A percentile compares a stretch with the other conserved stretches of the same genome.
These are phyloP conservation scores for Funneliformis caledonium DNA, from an alignment of 371 early-diverging fungal species.

Conservation along the genomic window DNA sequence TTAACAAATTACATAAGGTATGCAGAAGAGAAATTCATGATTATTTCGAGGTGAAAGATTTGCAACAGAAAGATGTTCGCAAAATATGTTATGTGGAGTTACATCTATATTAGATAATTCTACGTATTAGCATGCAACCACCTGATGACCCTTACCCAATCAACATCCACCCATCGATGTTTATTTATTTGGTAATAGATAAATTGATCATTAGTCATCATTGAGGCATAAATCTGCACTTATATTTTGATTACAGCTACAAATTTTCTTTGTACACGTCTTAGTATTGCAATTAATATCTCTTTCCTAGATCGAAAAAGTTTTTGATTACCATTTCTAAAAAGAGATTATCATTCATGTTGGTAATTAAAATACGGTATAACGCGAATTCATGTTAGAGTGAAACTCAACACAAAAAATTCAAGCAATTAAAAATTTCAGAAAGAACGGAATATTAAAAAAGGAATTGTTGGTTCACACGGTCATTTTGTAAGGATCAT, in stretches of 20 bases:
- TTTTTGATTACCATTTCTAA: not conserved
- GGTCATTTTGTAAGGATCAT: not conserved
- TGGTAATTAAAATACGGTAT: too few species aligned
- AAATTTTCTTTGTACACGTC: not conserved
- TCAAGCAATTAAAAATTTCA: not conserved
- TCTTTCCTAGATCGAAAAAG: not conserved
- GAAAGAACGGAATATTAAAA: not conserved
- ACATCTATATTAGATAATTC: not conserved
- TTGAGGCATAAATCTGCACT: too few species aligned
- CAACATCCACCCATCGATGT: not conserved
- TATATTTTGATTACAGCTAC: not conserved
- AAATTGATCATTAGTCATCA: not conserved
- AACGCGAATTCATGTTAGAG: not conserved
- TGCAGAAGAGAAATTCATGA: not conserved
- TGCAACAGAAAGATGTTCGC: not conserved
- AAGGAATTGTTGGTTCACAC: not conserved
- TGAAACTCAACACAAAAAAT: too few species aligned
- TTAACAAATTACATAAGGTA: conserved; percentile 7
- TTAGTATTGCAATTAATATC: too few species aligned
- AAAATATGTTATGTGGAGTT: not conserved
- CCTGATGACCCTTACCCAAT: not conserved
- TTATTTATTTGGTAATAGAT: not conserved
- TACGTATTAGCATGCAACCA: not conserved
- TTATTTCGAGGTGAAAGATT: conserved; percentile 3
- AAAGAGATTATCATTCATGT: not conserved